Evolutionary conservation across 164 flowering plant genomes (phyloP).

Genomic region (Tetrastigma voinierianum): DNA sequence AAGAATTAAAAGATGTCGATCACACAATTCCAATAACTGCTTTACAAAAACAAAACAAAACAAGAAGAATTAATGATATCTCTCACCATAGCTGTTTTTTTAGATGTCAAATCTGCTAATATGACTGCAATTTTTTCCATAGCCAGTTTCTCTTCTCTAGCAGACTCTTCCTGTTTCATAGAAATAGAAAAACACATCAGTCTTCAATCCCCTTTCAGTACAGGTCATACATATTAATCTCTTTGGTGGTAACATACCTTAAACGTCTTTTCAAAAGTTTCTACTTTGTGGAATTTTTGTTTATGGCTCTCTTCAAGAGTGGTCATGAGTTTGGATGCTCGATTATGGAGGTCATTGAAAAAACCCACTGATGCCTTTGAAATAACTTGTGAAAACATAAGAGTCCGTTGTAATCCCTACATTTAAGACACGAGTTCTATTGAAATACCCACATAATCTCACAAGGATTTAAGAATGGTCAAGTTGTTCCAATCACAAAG

Average conservation of each 20-base stretch:
- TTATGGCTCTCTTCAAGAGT: constrained; percentile 49
- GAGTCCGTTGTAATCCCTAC: constrained; percentile 58
- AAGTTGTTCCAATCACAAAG: not conserved
- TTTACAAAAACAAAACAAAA: not conserved
- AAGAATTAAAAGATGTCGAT: constrained; percentile 1
- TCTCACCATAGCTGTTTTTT: constrained; percentile 54
- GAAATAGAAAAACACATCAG: constrained; percentile 9
- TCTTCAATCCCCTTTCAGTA: not conserved
- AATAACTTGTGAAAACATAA: constrained; percentile 57
- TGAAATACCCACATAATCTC: too few species aligned
- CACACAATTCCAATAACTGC: not conserved
- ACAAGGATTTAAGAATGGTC: not conserved
- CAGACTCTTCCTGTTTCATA: constrained; percentile 66
- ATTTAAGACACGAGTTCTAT: too few species aligned
- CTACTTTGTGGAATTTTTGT: constrained; percentile 35
- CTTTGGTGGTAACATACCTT: constrained; percentile 37
- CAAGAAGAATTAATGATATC: not conserved
- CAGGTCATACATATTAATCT: not conserved
- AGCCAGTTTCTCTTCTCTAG: constrained; percentile 67
- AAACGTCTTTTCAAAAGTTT: constrained; percentile 52
- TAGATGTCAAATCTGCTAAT: constrained; percentile 48
- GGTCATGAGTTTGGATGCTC: constrained; percentile 44
- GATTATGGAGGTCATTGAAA: constrained; percentile 44
- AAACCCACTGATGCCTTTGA: constrained; percentile 58
- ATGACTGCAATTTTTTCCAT: constrained; percentile 59